A percentile compares a stretch with the other conserved stretches of the same genome.
phyloP scores from a whole-genome alignment of 345 rosid species.

The Noccaea bulbosa region DNA sequence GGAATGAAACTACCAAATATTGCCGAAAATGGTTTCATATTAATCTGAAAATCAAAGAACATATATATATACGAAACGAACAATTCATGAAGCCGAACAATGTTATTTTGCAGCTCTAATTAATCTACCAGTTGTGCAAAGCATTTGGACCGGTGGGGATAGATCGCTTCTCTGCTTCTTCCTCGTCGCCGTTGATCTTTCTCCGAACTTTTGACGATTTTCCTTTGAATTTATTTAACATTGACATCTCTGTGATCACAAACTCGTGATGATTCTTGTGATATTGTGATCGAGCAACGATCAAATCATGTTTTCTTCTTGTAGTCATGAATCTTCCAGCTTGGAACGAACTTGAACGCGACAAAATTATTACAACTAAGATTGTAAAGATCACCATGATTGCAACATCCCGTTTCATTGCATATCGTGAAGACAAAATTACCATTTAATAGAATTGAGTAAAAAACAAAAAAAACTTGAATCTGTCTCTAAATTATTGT shows the following conservation, averaged over 20 bases:
- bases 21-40: neutral
- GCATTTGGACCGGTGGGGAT: constrained; percentile 45
- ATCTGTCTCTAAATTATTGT: neutral
- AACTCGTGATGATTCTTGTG: constrained; percentile 23
- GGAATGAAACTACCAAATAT: neutral
- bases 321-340: constrained; percentile 25
- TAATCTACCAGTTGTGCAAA: constrained; percentile 38
- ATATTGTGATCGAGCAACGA: constrained; percentile 17
- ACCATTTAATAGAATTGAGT: neutral
- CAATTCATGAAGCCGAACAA: neutral
- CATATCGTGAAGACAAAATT: constrained; percentile 20
- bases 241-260: constrained; percentile 32
- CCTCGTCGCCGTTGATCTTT: constrained; percentile 15
- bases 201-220: constrained; percentile 14
- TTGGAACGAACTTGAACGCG: constrained; percentile 33
- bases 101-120: constrained; percentile 12
- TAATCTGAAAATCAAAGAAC: neutral
- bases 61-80: neutral
- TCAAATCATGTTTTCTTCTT: neutral
- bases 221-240: constrained; percentile 16
- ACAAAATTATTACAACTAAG: constrained; percentile 24
- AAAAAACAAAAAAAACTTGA: neutral
- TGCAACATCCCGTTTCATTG: constrained; percentile 36
- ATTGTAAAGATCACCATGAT: constrained; percentile 27
- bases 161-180: constrained; percentile 38